Percentiles rank a stretch among this genome's conserved stretches.
These are phyloP conservation scores for Phytophthora megakarya DNA, from an alignment of 352 stramenopile genomes.

Conservation along the genomic window DNA sequence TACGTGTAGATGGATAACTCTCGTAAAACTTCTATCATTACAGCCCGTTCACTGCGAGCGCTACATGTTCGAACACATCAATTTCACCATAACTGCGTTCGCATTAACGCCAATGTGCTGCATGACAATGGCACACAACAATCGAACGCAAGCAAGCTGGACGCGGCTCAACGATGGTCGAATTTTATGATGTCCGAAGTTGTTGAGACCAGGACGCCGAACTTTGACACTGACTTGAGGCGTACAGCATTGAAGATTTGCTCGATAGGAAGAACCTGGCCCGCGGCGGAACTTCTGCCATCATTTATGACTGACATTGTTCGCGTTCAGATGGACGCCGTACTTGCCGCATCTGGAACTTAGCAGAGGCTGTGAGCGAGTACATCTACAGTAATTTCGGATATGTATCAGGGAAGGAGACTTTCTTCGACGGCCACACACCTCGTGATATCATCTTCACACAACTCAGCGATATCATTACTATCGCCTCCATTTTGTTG, in stretches of 20 bases:
- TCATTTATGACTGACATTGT: background rate
- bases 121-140: background rate
- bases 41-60: too few species aligned
- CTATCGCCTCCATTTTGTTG: background rate
- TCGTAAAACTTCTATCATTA: too few species aligned
- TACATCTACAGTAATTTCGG: too few species aligned
- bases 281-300: conserved; percentile 4
- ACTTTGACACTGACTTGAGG: conserved; percentile 6
- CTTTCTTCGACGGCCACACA: background rate
- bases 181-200: conserved; percentile 1
- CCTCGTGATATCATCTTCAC: background rate
- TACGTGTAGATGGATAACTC: too few species aligned
- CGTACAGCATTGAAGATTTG: conserved; percentile 25
- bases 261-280: conserved; percentile 17
- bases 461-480: background rate
- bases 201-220: conserved; percentile 15
- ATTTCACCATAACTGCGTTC: background rate
- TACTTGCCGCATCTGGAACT: background rate
- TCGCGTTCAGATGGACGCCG: too few species aligned
- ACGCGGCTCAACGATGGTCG: background rate
- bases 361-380: too few species aligned
- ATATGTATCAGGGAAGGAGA: background rate
- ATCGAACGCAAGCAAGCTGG: background rate
- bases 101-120: background rate
- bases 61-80: too few species aligned